These are phyloP conservation scores for Leishmania turanica DNA, from an alignment of 208 protist genomes.

Conservation along the genomic window DNA sequence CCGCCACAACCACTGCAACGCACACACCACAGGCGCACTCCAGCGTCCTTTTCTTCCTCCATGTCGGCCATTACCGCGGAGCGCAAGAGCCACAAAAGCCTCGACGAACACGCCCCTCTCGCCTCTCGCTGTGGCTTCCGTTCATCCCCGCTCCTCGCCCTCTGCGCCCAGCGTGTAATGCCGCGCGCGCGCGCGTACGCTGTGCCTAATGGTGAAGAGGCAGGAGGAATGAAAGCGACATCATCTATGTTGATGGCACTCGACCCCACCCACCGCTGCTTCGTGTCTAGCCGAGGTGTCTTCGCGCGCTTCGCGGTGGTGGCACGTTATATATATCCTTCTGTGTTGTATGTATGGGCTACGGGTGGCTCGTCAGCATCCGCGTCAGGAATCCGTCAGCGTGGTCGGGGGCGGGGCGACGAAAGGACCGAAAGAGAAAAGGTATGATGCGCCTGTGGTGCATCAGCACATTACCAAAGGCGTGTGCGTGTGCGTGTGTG, in stretches of 20 bases:
- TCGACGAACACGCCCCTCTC: background rate
- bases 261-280: background rate
- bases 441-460: background rate
- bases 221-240: background rate
- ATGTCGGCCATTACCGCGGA: background rate
- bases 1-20: background rate
- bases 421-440: background rate
- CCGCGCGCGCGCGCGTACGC: background rate
- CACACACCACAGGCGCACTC: background rate
- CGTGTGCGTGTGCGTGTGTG: background rate
- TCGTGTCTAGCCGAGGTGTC: background rate
- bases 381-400: background rate
- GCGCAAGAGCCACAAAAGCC: background rate
- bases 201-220: background rate
- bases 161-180: background rate
- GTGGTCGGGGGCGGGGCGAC: too few relatives aligned
- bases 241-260: background rate
- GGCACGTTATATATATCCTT: too few relatives aligned
- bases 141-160: background rate
- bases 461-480: background rate
- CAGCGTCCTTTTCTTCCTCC: background rate
- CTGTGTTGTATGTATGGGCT: background rate
- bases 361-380: background rate
- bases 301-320: background rate
- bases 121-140: background rate